Conservation (phyloP, 768 basidiomycete genomes). For the Tulasnella sp. region DNA sequence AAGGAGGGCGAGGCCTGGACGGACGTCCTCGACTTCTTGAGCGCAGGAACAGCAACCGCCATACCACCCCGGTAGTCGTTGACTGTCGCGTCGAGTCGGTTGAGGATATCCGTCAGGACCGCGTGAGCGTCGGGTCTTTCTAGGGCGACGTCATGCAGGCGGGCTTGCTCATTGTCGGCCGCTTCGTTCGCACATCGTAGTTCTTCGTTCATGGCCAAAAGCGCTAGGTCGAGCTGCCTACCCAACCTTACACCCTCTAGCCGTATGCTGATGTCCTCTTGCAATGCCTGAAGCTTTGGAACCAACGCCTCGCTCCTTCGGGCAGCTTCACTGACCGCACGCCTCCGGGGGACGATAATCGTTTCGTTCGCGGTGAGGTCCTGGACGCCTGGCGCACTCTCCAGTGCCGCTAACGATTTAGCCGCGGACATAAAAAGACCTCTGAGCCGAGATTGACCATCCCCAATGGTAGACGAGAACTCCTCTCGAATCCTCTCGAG, state of each 20-base stretch:
- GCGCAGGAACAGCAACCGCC: background rate
- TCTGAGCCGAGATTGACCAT: conserved; percentile 32
- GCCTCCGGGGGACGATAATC: conserved; percentile 40
- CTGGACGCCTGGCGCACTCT: conserved; percentile 34
- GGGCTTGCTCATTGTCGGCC: background rate
- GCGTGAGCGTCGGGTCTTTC: background rate
- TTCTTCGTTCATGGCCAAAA: background rate
- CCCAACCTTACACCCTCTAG: conserved; percentile 1
- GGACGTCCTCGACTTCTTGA: background rate
- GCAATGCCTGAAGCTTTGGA: background rate
- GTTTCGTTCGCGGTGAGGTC: conserved; percentile 39
- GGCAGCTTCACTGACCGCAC: conserved; percentile 39
- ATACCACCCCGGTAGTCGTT: background rate
- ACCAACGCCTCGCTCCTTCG: background rate
- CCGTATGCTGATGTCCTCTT: conserved; percentile 4
- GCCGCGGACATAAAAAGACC: conserved; percentile 45
- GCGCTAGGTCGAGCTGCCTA: background rate
- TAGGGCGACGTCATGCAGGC: background rate
- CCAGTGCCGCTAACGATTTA: conserved; percentile 46
- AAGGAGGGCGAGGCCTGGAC: background rate
- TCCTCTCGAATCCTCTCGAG: conserved; percentile 32
- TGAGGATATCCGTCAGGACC: background rate
- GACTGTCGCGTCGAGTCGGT: background rate
- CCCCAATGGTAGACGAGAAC: conserved; percentile 30
- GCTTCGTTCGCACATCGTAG: background rate